A percentile compares a stretch with the other conserved stretches of the same genome.
These are phyloP conservation scores for Jatropha multifida DNA, from an alignment of 441 rosid genomes.

Conservation along the genomic window DNA sequence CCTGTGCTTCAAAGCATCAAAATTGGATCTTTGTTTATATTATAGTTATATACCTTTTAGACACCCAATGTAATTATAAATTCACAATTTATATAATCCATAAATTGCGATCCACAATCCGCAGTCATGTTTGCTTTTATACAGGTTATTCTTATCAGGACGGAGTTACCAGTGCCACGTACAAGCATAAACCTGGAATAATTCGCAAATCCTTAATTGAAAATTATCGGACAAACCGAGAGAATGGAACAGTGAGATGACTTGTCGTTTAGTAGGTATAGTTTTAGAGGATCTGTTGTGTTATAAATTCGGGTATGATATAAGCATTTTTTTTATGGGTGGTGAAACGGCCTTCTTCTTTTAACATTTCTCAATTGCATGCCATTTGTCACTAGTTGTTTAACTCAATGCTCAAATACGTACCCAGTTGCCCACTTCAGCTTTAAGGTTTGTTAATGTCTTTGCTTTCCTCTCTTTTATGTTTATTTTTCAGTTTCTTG, in stretches of 20 bases:
- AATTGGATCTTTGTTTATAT: not conserved
- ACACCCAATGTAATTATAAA: not conserved
- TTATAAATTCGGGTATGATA: slow-evolving; percentile 20
- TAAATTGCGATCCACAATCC: no score
- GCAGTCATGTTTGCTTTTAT: not conserved
- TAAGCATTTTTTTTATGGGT: not conserved
- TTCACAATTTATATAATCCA: no score
- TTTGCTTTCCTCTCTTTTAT: not conserved
- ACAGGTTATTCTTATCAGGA: not conserved
- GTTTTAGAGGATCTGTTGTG: slow-evolving; percentile 7
- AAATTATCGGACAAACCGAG: slow-evolving; percentile 1
- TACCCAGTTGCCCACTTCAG: slow-evolving; percentile 16
- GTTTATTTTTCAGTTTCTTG: not conserved
- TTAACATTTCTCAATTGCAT: not conserved
- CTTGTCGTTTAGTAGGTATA: slow-evolving; percentile 12
- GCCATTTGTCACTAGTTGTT: slow-evolving; percentile 23
- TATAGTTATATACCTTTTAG: not conserved
- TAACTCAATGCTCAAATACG: no score
- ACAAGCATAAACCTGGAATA: slow-evolving; percentile 17
- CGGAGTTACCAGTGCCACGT: slow-evolving; percentile 1
- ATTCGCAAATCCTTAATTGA: not conserved
- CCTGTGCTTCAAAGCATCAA: not conserved
- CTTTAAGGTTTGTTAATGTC: slow-evolving; percentile 12
- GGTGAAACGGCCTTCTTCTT: slow-evolving; percentile 13
- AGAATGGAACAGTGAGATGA: not conserved